Base-by-base conservation (phyloP, 2,329 filamentous ascomycete species). In the Verticillium albo-atrum region DNA sequence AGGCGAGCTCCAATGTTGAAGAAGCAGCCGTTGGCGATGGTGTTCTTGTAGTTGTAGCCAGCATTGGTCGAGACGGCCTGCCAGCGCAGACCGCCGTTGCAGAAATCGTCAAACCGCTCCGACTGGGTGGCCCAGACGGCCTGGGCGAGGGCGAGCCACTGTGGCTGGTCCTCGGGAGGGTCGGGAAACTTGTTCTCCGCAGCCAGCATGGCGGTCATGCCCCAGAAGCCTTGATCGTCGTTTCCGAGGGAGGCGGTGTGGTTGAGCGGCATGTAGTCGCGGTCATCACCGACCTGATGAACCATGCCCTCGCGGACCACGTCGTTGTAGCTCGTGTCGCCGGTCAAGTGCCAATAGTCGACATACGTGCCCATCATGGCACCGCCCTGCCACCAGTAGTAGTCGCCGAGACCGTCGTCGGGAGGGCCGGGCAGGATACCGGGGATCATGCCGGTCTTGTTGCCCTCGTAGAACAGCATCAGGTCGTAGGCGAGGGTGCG, bases 31-130 rank as follows among this genome's bases (percentile, higher is more conserved):
- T 86, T 88, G 9, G 85, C 82, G 62, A 87, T 83, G 42, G 78
- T 81, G 68, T 88, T 88, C 72, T 88, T 95, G 79, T 93, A 92
- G 68, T 87, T 82, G 71, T 90, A 95, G 26, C 91, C 91, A 30
- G 79, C 81, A 68, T 93, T 92, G 64, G 88, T 87, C 1, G 83
- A 77, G 59, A 87, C 90, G 61, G 94, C 89, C 76, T 95, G 90
- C 89, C 89, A 92, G 66, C 89, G 80, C 65, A 93, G 69, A 10
- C 90, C 90, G 64, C 90, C 90, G 25, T 79, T 78, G 67, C 90
- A 93, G 2, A 78, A 79, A 0, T 79, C 71, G 6, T 80, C 82
- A 68, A 92, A 88, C 76, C 90, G 89, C 51, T 88, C 81, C 1
- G 82, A 85, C 60, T 82, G 79, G 1, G 84, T 84, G 64, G 89